phyloP scores from a whole-genome alignment of 2,329 filamentous ascomycete genomes.

The Aspergillus ochraceus region DNA sequence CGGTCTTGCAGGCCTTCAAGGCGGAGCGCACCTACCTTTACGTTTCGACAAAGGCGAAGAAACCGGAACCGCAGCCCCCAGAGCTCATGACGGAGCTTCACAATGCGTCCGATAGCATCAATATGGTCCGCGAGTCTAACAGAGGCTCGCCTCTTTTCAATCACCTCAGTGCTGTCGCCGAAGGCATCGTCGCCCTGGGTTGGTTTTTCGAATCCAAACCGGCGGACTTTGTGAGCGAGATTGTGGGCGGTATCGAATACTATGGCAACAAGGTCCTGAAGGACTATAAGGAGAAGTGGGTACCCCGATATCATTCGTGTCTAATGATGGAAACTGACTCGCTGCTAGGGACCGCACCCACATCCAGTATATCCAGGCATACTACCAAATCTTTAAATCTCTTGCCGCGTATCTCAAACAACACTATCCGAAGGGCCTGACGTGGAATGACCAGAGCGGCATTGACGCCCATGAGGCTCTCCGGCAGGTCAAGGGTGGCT shows the following conservation, averaged over 20 bases:
- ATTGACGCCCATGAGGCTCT: slow-evolving; percentile 71
- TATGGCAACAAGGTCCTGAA: slow-evolving; percentile 93
- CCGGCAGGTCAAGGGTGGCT: slow-evolving; percentile 50
- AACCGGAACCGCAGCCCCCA: slow-evolving; percentile 73
- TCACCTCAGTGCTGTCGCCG: slow-evolving; percentile 82
- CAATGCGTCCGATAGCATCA: slow-evolving; percentile 74
- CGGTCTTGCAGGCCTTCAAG: slow-evolving; percentile 67
- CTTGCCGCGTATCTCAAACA: slow-evolving; percentile 82
- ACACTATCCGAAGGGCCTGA: slow-evolving; percentile 74
- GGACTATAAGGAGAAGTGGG: slow-evolving; percentile 79
- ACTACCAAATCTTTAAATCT: slow-evolving; percentile 85
- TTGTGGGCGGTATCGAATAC: slow-evolving; percentile 81
- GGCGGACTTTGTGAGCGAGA: slow-evolving; percentile 80
- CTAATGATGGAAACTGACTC: slow-evolving; percentile 18
- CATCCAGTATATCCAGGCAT: slow-evolving; percentile 87
- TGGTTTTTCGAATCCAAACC: slow-evolving; percentile 90
- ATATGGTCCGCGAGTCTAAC: slow-evolving; percentile 78
- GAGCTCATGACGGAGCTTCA: slow-evolving; percentile 86
- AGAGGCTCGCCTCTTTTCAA: slow-evolving; percentile 73
- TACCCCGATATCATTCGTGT: not conserved
- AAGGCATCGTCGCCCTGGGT: slow-evolving; percentile 83
- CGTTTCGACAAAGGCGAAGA: slow-evolving; percentile 86
- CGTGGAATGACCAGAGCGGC: slow-evolving; percentile 80
- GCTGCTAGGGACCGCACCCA: slow-evolving; percentile 69
- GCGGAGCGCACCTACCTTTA: slow-evolving; percentile 86